These are phyloP conservation scores for Stephanodiscus triporus DNA, from an alignment of 108 stramenopile species.

Conservation along the genomic window DNA sequence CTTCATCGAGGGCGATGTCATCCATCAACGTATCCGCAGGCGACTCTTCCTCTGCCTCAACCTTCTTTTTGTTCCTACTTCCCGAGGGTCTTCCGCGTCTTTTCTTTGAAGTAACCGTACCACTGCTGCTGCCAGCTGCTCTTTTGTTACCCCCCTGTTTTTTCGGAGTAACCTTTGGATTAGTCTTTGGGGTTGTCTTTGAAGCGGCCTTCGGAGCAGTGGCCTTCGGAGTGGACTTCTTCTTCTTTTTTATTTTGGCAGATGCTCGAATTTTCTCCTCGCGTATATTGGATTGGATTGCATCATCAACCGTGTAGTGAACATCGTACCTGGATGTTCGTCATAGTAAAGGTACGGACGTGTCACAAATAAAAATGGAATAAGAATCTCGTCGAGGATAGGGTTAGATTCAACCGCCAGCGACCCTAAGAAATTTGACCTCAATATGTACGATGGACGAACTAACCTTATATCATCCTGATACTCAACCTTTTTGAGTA, in stretches of 20 bases:
- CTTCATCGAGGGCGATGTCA: slow-evolving; percentile 43
- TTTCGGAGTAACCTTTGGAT: slow-evolving; percentile 19
- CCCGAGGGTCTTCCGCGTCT: slow-evolving; percentile 31
- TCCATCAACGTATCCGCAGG: neutral
- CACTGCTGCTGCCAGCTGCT: slow-evolving; percentile 8
- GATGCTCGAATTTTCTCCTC: slow-evolving; percentile 69
- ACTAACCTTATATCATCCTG: slow-evolving; percentile 60
- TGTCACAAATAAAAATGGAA: neutral
- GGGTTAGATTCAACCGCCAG: neutral
- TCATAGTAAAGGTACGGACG: slow-evolving; percentile 19
- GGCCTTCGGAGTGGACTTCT: slow-evolving; percentile 27
- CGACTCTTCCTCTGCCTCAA: slow-evolving; percentile 32
- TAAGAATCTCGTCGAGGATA: slow-evolving; percentile 3
- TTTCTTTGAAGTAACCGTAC: slow-evolving; percentile 13
- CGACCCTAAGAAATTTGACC: neutral
- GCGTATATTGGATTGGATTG: slow-evolving; percentile 68
- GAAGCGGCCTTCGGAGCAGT: too few relatives aligned
- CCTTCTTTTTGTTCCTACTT: slow-evolving; percentile 26
- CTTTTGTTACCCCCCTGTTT: slow-evolving; percentile 16
- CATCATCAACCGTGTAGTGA: slow-evolving; percentile 68
- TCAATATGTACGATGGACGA: neutral
- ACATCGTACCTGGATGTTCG: slow-evolving; percentile 59
- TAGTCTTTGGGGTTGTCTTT: slow-evolving; percentile 35
- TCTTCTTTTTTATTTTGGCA: slow-evolving; percentile 53
- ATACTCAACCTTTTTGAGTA: slow-evolving; percentile 64